These are phyloP conservation scores for Fusarium acutatum DNA, from an alignment of 2,329 filamentous ascomycete species.

Conservation along the genomic window DNA sequence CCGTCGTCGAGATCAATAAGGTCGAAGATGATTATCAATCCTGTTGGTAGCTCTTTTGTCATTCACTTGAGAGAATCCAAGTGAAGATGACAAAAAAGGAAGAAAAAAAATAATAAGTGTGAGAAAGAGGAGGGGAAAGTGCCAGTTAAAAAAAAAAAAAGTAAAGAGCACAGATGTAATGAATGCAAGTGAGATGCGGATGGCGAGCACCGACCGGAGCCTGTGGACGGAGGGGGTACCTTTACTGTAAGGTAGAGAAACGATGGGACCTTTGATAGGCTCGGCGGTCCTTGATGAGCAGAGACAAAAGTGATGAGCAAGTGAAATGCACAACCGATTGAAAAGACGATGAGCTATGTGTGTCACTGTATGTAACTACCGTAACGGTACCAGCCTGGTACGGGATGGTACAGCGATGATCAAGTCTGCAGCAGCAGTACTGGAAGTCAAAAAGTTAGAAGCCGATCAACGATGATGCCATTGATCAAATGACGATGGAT, in stretches of 20 bases:
- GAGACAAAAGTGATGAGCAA: neutral
- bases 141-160: constrained; percentile 6
- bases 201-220: constrained; percentile 13
- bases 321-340: constrained; percentile 14
- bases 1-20: constrained; percentile 9
- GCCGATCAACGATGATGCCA: constrained; percentile 16
- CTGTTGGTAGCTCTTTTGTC: constrained; percentile 10
- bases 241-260: neutral
- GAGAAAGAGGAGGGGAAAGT: neutral
- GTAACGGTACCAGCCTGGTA: constrained; percentile 22
- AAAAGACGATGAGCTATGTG: constrained; percentile 7
- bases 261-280: constrained; percentile 17
- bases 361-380: neutral
- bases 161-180: constrained; percentile 16
- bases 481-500: constrained; percentile 19
- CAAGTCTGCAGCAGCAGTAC: neutral
- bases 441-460: constrained; percentile 1
- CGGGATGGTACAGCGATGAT: constrained; percentile 21
- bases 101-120: neutral
- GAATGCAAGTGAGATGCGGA: constrained; percentile 31
- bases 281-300: neutral
- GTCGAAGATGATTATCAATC: constrained; percentile 12
- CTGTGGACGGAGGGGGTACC: constrained; percentile 13
- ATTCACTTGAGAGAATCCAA: constrained; percentile 33
- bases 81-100: constrained; percentile 29